phyloP scores from a whole-genome alignment of 2,329 filamentous ascomycete genomes.

The Dichotomopilus funicola region DNA sequence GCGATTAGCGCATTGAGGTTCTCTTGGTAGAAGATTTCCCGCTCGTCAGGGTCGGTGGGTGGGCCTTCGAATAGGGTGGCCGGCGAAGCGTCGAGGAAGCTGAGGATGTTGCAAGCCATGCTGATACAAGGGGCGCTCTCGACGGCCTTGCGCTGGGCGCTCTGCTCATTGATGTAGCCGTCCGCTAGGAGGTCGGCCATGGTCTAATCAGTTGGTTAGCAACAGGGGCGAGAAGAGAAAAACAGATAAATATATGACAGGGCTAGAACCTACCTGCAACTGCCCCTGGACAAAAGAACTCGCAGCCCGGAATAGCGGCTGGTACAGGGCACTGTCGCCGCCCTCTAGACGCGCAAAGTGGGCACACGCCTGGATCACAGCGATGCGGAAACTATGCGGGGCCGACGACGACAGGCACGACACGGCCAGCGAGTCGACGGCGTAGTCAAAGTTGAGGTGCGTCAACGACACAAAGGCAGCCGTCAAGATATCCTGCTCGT shows the following conservation, averaged over 20 bases:
- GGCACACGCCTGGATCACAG: slow-evolving; percentile 55
- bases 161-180: slow-evolving; percentile 34
- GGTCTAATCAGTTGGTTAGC: slow-evolving; percentile 24
- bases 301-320: slow-evolving; percentile 48
- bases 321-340: slow-evolving; percentile 37
- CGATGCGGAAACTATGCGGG: slow-evolving; percentile 55
- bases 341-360: slow-evolving; percentile 53
- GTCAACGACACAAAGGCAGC: slow-evolving; percentile 59
- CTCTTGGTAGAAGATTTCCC: slow-evolving; percentile 36
- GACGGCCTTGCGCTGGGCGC: slow-evolving; percentile 34
- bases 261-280: slow-evolving; percentile 43
- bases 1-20: slow-evolving; percentile 48
- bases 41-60: slow-evolving; percentile 30
- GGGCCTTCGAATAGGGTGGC: slow-evolving; percentile 40
- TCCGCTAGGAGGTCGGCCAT: slow-evolving; percentile 35
- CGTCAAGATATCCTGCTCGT: slow-evolving; percentile 60
- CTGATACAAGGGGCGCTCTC: slow-evolving; percentile 35
- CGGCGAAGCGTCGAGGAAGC: slow-evolving; percentile 51
- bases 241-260: neutral
- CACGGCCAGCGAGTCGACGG: slow-evolving; percentile 50
- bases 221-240: neutral
- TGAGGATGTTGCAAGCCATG: slow-evolving; percentile 47
- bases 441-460: slow-evolving; percentile 54
- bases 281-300: slow-evolving; percentile 52
- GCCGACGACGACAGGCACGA: slow-evolving; percentile 51